phyloP scores from a whole-genome alignment of 2,329 filamentous ascomycete species.

The Dactylellina leptospora region DNA sequence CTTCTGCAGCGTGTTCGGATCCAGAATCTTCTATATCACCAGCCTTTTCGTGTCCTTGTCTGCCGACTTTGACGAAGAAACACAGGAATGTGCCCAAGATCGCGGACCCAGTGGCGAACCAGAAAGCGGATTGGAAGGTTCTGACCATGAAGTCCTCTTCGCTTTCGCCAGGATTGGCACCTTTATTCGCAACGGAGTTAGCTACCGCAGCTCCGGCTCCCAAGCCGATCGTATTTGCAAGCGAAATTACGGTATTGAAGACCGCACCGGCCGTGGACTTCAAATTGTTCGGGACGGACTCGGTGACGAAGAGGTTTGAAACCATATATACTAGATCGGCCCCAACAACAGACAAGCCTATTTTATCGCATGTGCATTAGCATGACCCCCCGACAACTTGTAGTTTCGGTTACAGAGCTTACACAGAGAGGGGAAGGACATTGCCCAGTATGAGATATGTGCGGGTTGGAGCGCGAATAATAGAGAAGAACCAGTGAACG shows the following conservation, averaged over 20 bases:
- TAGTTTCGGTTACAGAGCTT: not conserved
- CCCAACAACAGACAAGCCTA: constrained; percentile 44
- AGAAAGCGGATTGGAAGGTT: constrained; percentile 40
- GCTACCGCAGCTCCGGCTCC: constrained; percentile 43
- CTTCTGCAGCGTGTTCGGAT: constrained; percentile 2
- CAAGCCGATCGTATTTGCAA: constrained; percentile 41
- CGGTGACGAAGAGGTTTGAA: constrained; percentile 42
- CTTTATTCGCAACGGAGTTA: constrained; percentile 43
- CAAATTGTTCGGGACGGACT: constrained; percentile 48
- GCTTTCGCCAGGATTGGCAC: constrained; percentile 13
- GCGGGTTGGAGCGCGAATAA: constrained; percentile 44
- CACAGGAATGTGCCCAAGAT: constrained; percentile 28
- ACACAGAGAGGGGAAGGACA: constrained; percentile 52
- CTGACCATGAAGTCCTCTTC: constrained; percentile 31
- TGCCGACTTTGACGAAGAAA: constrained; percentile 42
- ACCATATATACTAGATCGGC: constrained; percentile 52
- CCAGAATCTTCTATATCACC: constrained; percentile 29
- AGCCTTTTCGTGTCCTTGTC: constrained; percentile 40
- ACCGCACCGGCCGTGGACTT: constrained; percentile 47
- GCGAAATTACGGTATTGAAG: constrained; percentile 46
- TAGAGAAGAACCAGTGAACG: constrained; percentile 40
- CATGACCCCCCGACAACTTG: not conserved
- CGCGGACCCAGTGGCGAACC: constrained; percentile 35
- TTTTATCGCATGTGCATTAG: not conserved
- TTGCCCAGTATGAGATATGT: constrained; percentile 46